phyloP scores from a whole-genome alignment of 73 alveolate species.

The Paraurostyla sp. region DNA sequence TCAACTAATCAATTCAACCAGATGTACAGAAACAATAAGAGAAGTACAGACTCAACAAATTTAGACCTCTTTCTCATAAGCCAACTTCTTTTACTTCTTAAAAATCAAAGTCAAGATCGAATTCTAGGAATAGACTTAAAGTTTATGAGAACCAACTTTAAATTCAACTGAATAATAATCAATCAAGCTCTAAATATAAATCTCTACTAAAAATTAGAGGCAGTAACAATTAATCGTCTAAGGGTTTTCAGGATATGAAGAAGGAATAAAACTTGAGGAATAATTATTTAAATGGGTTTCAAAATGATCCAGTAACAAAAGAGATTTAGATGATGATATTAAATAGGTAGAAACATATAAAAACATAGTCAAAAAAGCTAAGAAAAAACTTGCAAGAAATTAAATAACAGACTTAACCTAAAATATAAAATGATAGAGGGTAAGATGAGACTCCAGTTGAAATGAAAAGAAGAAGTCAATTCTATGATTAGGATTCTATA shows the following conservation, averaged over 20 bases:
- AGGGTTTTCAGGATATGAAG: neutral
- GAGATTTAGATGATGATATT: neutral
- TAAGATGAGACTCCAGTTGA: neutral
- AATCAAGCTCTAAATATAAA: neutral
- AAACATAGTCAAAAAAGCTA: constrained; percentile 7
- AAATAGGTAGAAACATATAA: neutral
- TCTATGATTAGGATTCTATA: neutral
- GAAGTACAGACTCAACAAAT: neutral
- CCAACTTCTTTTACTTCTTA: neutral
- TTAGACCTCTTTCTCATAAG: neutral
- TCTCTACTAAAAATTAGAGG: neutral
- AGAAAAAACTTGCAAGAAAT: neutral
- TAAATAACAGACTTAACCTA: neutral
- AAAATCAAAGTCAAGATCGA: constrained; percentile 25
- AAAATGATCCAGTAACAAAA: constrained; percentile 13
- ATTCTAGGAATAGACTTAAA: neutral
- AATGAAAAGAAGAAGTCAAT: neutral
- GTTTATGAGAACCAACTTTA: constrained; percentile 3
- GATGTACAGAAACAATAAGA: neutral
- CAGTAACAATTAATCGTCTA: neutral
- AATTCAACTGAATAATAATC: neutral
- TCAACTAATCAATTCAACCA: neutral
- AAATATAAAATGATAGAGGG: neutral
- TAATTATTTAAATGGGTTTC: neutral
- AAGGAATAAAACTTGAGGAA: neutral